Conservation (phyloP, 1,284 basidiomycete genomes). For the Phellopilus nigrolimitatus region DNA sequence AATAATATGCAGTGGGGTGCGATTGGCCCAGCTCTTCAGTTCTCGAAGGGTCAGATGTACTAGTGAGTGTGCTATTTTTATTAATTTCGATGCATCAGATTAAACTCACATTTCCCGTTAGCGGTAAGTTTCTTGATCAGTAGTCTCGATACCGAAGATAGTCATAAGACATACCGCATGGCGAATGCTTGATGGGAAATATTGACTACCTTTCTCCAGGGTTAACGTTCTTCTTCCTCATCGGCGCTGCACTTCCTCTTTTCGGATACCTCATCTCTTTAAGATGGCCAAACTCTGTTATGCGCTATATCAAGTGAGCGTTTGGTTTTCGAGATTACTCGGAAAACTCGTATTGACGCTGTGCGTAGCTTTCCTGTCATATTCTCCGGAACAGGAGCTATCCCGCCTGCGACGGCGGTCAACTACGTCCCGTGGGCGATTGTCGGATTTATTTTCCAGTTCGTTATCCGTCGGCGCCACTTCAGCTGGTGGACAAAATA, state of each 20-base stretch:
- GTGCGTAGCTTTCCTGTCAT: slow-evolving; percentile 44
- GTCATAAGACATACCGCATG: too few relatives aligned
- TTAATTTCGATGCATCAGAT: not conserved
- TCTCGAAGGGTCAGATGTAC: slow-evolving; percentile 39
- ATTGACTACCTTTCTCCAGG: slow-evolving; percentile 15
- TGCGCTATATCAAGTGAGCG: slow-evolving; percentile 42
- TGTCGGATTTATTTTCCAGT: slow-evolving; percentile 43
- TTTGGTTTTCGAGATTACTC: not conserved
- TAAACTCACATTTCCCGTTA: not conserved
- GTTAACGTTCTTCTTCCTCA: slow-evolving; percentile 49
- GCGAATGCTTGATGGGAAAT: not conserved
- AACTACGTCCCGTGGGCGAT: slow-evolving; percentile 39
- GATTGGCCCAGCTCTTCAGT: slow-evolving; percentile 37
- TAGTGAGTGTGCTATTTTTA: slow-evolving; percentile 20
- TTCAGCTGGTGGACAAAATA: slow-evolving; percentile 47
- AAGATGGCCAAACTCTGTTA: slow-evolving; percentile 40
- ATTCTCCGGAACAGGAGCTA: slow-evolving; percentile 45
- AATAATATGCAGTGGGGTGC: slow-evolving; percentile 33
- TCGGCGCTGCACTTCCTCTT: slow-evolving; percentile 45
- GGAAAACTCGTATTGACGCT: not conserved
- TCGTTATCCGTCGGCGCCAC: slow-evolving; percentile 34
- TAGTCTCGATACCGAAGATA: too few relatives aligned
- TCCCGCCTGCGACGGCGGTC: slow-evolving; percentile 46
- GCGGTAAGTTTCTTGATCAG: not conserved
- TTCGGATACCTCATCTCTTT: slow-evolving; percentile 35